Evolutionary conservation across 2,329 filamentous ascomycete genomes (phyloP).

Genomic region (Clarireedia paspali): DNA sequence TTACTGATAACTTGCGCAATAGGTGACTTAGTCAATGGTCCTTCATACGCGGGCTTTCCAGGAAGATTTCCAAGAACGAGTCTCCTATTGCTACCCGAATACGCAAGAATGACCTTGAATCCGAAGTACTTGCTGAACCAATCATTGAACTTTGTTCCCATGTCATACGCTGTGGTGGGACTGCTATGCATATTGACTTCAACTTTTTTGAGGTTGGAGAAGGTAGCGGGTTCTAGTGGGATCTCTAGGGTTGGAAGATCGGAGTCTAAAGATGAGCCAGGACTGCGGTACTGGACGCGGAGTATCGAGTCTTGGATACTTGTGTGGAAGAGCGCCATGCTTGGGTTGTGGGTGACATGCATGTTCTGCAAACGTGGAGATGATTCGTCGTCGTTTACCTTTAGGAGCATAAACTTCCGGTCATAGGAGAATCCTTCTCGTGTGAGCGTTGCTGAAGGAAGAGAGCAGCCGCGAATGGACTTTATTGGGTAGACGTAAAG

Average conservation of each 20-base stretch:
- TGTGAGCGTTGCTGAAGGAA: constrained; percentile 46
- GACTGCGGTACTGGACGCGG: constrained; percentile 33
- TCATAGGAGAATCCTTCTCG: constrained; percentile 59
- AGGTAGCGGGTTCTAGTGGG: constrained; percentile 44
- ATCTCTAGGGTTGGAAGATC: constrained; percentile 38
- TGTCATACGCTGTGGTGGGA: constrained; percentile 50
- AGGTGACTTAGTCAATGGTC: constrained; percentile 8
- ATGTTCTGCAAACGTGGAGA: constrained; percentile 44
- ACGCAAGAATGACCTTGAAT: constrained; percentile 52
- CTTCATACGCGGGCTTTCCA: constrained; percentile 14
- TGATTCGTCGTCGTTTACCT: constrained; percentile 32
- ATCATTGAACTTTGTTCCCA: constrained; percentile 49
- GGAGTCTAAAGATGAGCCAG: constrained; percentile 9
- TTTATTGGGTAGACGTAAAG: constrained; percentile 71
- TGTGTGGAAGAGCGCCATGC: constrained; percentile 58
- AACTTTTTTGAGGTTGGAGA: constrained; percentile 37
- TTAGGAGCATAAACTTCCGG: constrained; percentile 63
- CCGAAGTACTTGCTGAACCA: constrained; percentile 66
- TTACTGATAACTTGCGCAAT: constrained; percentile 13
- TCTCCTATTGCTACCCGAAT: constrained; percentile 54
- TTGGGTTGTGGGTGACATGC: constrained; percentile 48
- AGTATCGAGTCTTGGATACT: constrained; percentile 39
- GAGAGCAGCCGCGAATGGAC: constrained; percentile 53
- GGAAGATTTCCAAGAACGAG: constrained; percentile 46
- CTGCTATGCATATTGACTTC: constrained; percentile 54